Evolutionary conservation across 106 monocot genomes (phyloP), one percentile per base, ranked within the genome.

Genomic region (Platanthera zijinensis): DNA sequence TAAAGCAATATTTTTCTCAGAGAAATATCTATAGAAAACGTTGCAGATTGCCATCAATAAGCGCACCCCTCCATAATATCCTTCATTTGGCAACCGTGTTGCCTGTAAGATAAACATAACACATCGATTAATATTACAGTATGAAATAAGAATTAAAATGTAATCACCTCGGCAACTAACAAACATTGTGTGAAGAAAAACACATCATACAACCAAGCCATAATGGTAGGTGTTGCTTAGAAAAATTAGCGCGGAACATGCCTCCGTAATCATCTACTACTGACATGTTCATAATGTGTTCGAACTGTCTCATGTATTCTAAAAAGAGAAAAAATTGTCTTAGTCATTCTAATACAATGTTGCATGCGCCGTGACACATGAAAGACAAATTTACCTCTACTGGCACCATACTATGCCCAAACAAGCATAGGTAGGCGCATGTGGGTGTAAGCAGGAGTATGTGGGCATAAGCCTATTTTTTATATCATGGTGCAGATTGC

Each of bases 31-130:
- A 76, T 80, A 84, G 78, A 93, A 94, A 52, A 94, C 91, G 71
- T 84, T 93, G 59, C 97, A 97, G 18, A 94, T 87, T 25, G 93
- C 89, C 97, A 94, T 89, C 2, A 97, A 84, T 81, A 97, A 84
- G 22, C 97, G 89, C 32, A 91, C 94, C 10, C 97, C 97, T 45
- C 97, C 97, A 82, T 94, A 91, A 73, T 94, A 97, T 45, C 97
- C 97, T 81, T 88, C 97, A 72, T 59, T 97, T 53, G 91, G 74
- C 77, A 97, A 81, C 46, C 91, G 87, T 46, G 67, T 78, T 8
- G 88, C 91, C 97, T 97, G 74, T 8, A 70, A 48, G 17, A 25
- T 45, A 70, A 70, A 70, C 48, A 66, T 66, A 30, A 30, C 10
- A 12, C 66, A 13, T 32, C 9, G 28, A 66, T 66, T 30, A 66